Conservation (phyloP, 225 moss, liverwort and hornwort genomes). For the Polytrichum formosum region DNA sequence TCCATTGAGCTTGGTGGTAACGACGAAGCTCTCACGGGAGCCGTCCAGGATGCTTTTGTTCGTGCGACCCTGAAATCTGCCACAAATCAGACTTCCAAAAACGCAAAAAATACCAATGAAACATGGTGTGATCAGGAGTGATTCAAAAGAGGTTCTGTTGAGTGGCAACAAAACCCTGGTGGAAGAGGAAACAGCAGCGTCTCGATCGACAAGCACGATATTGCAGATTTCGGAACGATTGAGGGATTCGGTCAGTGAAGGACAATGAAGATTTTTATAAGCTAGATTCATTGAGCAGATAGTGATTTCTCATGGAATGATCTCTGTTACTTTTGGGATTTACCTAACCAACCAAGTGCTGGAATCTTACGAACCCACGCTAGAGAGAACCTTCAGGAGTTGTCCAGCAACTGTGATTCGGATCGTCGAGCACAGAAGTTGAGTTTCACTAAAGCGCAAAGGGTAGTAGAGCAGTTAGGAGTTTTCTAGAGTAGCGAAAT, state of each 20-base stretch:
- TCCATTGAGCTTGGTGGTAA: conserved; percentile 55
- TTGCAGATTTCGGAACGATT: conserved; percentile 58
- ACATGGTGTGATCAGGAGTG: conserved; percentile 5
- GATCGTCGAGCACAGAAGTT: too few relatives aligned
- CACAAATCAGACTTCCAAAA: conserved; percentile 15
- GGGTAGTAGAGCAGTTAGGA: too few relatives aligned
- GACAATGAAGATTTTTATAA: conserved; percentile 58
- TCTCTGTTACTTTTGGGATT: neutral
- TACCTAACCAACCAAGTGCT: neutral
- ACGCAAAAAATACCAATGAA: conserved; percentile 15
- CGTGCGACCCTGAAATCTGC: conserved; percentile 54
- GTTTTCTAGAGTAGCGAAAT: too few relatives aligned
- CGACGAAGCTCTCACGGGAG: conserved; percentile 40
- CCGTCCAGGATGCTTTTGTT: conserved; percentile 48
- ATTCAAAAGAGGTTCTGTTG: conserved; percentile 21
- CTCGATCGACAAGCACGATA: conserved; percentile 51
- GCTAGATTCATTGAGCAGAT: conserved; percentile 74
- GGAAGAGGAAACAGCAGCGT: conserved; percentile 40
- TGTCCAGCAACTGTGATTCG: too few relatives aligned
- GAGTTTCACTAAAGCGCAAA: too few relatives aligned
- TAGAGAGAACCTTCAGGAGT: too few relatives aligned
- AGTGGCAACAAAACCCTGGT: conserved; percentile 20
- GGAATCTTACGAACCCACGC: too few relatives aligned
- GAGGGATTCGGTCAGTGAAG: conserved; percentile 53
- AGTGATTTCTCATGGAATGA: neutral